Conservation (phyloP, 371 early-diverging fungal species). For the Mycotypha africana region DNA sequence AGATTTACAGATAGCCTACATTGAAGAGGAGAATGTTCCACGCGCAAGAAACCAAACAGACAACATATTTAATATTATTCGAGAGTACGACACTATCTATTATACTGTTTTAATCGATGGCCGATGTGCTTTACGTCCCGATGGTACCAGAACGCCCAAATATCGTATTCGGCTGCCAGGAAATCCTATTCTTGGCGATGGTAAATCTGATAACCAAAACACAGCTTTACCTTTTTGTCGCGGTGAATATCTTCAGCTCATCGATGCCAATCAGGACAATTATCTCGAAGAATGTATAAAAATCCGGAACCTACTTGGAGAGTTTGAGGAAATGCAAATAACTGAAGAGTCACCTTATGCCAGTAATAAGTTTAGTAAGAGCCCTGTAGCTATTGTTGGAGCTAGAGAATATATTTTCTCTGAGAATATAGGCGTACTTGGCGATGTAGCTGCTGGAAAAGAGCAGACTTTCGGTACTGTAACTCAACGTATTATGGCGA, state of each 20-base stretch:
- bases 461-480: constrained; percentile 89
- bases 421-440: constrained; percentile 82
- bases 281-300: constrained; percentile 88
- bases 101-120: constrained; percentile 80
- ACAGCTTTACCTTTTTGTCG: constrained; percentile 81
- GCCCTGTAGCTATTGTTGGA: constrained; percentile 89
- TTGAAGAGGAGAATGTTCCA: constrained; percentile 64
- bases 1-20: constrained; percentile 76
- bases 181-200: constrained; percentile 86
- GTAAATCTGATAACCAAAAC: constrained; percentile 91
- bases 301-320: constrained; percentile 80
- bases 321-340: constrained; percentile 76
- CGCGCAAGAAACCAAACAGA: too few relatives aligned
- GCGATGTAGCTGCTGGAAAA: constrained; percentile 90
- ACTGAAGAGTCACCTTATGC: constrained; percentile 66
- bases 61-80: background rate
- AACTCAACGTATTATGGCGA: constrained; percentile 84
- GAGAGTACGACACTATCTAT: constrained; percentile 47
- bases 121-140: constrained; percentile 51
- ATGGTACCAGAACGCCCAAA: constrained; percentile 69
- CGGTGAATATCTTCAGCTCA: constrained; percentile 79
- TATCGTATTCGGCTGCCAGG: constrained; percentile 82
- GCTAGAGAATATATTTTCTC: constrained; percentile 90
- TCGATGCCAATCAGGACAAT: constrained; percentile 93
- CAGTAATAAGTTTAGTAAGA: constrained; percentile 19